phyloP scores from a whole-genome alignment of 306 rosid genomes.

The Casuarina glauca region DNA sequence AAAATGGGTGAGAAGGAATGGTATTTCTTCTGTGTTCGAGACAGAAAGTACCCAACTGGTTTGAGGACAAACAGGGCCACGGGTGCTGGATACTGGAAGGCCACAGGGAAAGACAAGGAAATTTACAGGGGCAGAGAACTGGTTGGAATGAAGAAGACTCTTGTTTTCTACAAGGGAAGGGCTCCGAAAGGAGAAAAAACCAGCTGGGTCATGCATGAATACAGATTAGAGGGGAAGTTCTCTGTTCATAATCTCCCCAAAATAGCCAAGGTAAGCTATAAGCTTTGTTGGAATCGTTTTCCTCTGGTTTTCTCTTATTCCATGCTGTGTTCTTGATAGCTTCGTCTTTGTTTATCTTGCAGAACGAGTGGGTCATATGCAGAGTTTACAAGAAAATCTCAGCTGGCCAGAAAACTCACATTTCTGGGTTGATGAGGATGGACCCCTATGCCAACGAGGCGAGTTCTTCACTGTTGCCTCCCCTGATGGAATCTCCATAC shows the following conservation, averaged over 20 bases:
- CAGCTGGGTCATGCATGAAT: constrained; percentile 94
- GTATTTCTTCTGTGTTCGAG: constrained; percentile 81
- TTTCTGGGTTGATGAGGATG: constrained; percentile 40
- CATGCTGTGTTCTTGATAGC: neutral
- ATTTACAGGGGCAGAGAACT: constrained; percentile 46
- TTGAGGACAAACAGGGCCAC: constrained; percentile 87
- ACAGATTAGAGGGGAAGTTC: constrained; percentile 56
- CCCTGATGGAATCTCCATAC: constrained; percentile 64
- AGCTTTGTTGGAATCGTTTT: neutral
- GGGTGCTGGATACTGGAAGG: constrained; percentile 87
- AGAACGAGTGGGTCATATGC: constrained; percentile 90
- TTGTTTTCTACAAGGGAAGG: constrained; percentile 88
- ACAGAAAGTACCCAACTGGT: constrained; percentile 86
- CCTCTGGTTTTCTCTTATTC: neutral
- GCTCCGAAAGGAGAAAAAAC: constrained; percentile 76
- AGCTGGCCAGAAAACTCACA: constrained; percentile 45
- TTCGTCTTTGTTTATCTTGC: constrained; percentile 27
- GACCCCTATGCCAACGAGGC: constrained; percentile 31
- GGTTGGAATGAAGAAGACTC: constrained; percentile 92
- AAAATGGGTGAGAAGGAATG: constrained; percentile 85
- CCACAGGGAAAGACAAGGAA: constrained; percentile 89
- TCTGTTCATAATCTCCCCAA: constrained; percentile 37
- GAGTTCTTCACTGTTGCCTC: constrained; percentile 41
- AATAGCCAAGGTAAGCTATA: constrained; percentile 46
- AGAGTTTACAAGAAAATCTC: constrained; percentile 58